Evolutionary conservation across 2,329 filamentous ascomycete species (phyloP).

Genomic region (Teratosphaeria nubilosa): DNA sequence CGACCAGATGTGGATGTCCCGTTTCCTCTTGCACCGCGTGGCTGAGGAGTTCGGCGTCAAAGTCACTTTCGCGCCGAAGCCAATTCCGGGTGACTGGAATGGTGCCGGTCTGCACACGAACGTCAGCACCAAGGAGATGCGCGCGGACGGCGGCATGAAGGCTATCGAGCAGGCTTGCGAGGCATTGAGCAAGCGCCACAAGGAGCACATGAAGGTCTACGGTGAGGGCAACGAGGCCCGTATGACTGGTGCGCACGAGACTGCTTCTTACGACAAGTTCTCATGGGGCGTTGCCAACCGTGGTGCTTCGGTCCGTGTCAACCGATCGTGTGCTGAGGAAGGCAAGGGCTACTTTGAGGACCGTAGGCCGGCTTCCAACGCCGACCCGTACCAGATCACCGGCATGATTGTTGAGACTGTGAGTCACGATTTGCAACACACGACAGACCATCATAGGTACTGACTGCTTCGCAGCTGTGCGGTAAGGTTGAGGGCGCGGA

Average conservation of each 20-base stretch:
- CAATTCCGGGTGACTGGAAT: slow-evolving; percentile 93
- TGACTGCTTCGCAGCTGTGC: slow-evolving; percentile 25
- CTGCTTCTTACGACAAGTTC: slow-evolving; percentile 86
- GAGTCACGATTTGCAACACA: slow-evolving; percentile 7
- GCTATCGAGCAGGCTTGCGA: slow-evolving; percentile 69
- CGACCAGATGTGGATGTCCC: slow-evolving; percentile 91
- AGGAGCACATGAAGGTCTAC: slow-evolving; percentile 69
- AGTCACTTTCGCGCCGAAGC: slow-evolving; percentile 93
- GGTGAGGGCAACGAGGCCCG: slow-evolving; percentile 92
- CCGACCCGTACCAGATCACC: slow-evolving; percentile 75
- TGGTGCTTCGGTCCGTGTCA: slow-evolving; percentile 87
- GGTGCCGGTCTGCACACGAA: slow-evolving; percentile 89
- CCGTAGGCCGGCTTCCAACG: slow-evolving; percentile 62
- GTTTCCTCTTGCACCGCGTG: slow-evolving; percentile 80
- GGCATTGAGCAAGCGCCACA: slow-evolving; percentile 40
- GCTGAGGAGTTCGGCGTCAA: slow-evolving; percentile 94
- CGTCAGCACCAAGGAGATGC: slow-evolving; percentile 85
- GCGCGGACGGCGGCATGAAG: slow-evolving; percentile 89
- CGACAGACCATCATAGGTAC: neutral
- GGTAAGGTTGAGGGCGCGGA: slow-evolving; percentile 42
- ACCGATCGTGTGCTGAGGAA: slow-evolving; percentile 71
- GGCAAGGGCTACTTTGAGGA: slow-evolving; percentile 90
- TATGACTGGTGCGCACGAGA: slow-evolving; percentile 90
- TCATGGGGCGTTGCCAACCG: slow-evolving; percentile 92
- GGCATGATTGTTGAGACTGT: slow-evolving; percentile 68